Base-by-base conservation (phyloP, 108 stramenopile genomes). In the Epipyxis sp. region DNA sequence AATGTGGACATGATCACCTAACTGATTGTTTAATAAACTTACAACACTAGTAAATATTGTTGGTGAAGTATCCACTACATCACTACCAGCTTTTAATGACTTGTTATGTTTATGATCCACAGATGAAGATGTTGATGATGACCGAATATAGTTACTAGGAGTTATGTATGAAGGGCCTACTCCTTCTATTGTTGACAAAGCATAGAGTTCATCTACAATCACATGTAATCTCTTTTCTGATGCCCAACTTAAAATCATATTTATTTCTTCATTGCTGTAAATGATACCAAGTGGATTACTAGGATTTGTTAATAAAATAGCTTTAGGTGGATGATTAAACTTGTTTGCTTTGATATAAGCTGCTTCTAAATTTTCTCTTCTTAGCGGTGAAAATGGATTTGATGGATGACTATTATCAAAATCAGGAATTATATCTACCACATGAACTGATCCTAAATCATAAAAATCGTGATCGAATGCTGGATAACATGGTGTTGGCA, bases 401-500 rank as follows among this genome's bases (percentile, higher is more conserved):
- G 20, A 27, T 0, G 44, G 78, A n/a, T 1, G 1, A 29, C 44
- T 43, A 0, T 71, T 46, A 1, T 42, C 2, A 61, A 42, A 42
- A 0, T 65, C 59, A 20, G 32, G 30, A 20, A 1, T 34, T 2
- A 79, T 46, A 29, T 29, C 35, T 45, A 44, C 61, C 40, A 79
- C 34, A 35, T 59, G 40, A 35, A 76, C 80, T 0, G 43, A 58
- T 39, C n/a, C 13, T 32, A 37, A 30, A 13, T 40, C 44, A 2
- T 78, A 42, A 44, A 94, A 84, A 76, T 94, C 93, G 54, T 65
- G 79, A 79, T 94, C 94, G 90, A 96, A 96, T 2, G 93, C 95
- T 13, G 93, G 90, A 82, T 96, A 96, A 79, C 94, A 96, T 1
- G 95, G 95, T 59, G 91, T 87, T 41, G 95, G 95, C 45, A 96